Percentiles rank a stretch among this genome's conserved stretches.
Evolutionary conservation across 768 basidiomycete species (phyloP).

Genomic region (Leccinum boreale): DNA sequence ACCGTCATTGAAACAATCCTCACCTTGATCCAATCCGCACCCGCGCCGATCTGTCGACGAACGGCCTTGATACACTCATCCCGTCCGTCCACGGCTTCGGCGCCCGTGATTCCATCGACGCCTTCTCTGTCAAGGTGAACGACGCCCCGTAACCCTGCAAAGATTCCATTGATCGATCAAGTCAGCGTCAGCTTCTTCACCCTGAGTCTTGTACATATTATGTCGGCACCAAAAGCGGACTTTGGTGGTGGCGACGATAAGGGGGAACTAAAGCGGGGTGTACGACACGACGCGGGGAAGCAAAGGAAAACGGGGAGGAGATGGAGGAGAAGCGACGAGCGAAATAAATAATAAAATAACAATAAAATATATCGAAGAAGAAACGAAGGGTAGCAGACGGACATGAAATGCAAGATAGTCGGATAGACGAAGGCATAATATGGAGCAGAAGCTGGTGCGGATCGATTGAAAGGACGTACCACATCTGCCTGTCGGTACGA

Average conservation of each 20-base stretch:
- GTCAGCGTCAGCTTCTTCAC: constrained; percentile 1
- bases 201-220: not conserved
- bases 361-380: not conserved
- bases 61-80: constrained; percentile 54
- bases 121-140: constrained; percentile 46
- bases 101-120: constrained; percentile 54
- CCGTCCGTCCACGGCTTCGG: constrained; percentile 56
- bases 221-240: constrained; percentile 10
- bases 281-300: not conserved
- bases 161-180: not conserved
- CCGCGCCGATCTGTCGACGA: constrained; percentile 58
- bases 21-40: constrained; percentile 69
- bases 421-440: not conserved
- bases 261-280: not conserved
- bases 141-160: constrained; percentile 50
- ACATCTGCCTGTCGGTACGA: constrained; percentile 59
- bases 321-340: not conserved
- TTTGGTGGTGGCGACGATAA: constrained; percentile 12
- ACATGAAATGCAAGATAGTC: constrained; percentile 1
- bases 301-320: not conserved
- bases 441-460: not conserved
- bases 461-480: constrained; percentile 33
- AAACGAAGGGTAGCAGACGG: not conserved
- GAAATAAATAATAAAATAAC: not conserved
- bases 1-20: constrained; percentile 2